Evolutionary conservation across 176 grass and related monocot species (phyloP), one percentile per base, ranked within the genome.

Genomic region (Oryza brachyantha): DNA sequence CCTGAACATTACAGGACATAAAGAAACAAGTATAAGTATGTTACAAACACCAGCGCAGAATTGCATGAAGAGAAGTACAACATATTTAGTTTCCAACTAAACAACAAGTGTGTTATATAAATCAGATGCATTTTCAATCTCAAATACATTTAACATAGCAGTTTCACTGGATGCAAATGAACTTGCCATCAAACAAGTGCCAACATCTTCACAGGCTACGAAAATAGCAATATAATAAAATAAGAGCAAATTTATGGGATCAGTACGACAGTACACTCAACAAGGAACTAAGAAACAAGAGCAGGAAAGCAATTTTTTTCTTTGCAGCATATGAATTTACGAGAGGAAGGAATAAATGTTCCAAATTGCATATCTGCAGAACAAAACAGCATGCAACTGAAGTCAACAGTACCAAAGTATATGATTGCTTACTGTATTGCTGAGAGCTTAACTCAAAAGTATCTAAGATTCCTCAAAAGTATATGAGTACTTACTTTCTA

Each of bases 1-100:
- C 78, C 93, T 97, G 87, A 52, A 81, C 19, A 70, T 76, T 45
- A 48, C 29, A 66, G 28, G 57, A 64, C 16, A 72, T 26, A 79
- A 13, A 75, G 80, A 60, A 61, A 65, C 4, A 2, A 52, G 37
- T 54, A 83, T 41, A 76, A 76, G 64, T 35, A 86, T 38, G 10
- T 52, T 19, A 52, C 48, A 52, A n/a, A 50, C 16, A 68, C 16
- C 3, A 13, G 13, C 70, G 52, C 16, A 19, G 46, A 76, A 46
- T 55, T 7, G 9, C 21, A 55, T 48, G 50, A 22, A 55, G 21
- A 55, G 50, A 10, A 55, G 21, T 55, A 10, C 5, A 7, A 2
- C 50, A 55, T 8, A 55, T 76, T 77, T 22, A n/a, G 36, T 60
- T 84, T 61, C 26, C 21, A 66, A 66, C 62, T 79, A 52, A 79